Conservation (phyloP, 345 rosid genomes). For the rapeseed (Brassica napus) region DNA sequence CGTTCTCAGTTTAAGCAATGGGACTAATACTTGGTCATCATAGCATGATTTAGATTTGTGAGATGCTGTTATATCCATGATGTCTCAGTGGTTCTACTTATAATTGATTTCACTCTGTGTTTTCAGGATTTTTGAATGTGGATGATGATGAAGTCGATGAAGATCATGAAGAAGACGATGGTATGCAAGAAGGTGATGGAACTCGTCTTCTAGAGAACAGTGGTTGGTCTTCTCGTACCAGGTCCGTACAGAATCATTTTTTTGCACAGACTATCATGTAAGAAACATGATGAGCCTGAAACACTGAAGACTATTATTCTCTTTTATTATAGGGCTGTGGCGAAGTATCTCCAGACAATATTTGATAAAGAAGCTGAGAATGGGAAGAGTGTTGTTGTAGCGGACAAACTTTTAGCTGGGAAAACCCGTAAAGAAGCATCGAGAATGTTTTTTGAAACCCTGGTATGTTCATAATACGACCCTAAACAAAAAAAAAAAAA, state of each 20-base stretch:
- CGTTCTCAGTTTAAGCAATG: constrained; percentile 15
- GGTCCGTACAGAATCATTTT: constrained; percentile 46
- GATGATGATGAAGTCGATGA: constrained; percentile 90
- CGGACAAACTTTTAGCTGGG: constrained; percentile 73
- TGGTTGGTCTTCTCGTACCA: constrained; percentile 99
- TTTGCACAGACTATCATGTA: background rate
- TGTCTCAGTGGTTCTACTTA: constrained; percentile 24
- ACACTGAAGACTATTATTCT: constrained; percentile 8
- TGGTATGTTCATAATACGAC: constrained; percentile 58
- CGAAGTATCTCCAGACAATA: constrained; percentile 76
- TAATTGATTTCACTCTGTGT: constrained; percentile 13
- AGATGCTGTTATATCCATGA: constrained; percentile 20
- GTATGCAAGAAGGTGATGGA: constrained; percentile 50
- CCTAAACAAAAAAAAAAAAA: background rate
- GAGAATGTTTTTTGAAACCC: constrained; percentile 94
- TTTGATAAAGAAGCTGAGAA: constrained; percentile 66
- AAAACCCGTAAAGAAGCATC: constrained; percentile 99
- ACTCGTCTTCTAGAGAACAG: constrained; percentile 72
- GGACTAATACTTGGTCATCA: constrained; percentile 4
- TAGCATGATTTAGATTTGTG: constrained; percentile 18
- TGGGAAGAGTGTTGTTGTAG: constrained; percentile 55
- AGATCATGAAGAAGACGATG: constrained; percentile 58
- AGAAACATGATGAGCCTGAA: background rate
- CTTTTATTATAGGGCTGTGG: constrained; percentile 71
- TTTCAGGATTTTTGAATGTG: constrained; percentile 77